Base-by-base conservation (phyloP, 257 asterid genomes). In the Solanum ossicruentum region DNA sequence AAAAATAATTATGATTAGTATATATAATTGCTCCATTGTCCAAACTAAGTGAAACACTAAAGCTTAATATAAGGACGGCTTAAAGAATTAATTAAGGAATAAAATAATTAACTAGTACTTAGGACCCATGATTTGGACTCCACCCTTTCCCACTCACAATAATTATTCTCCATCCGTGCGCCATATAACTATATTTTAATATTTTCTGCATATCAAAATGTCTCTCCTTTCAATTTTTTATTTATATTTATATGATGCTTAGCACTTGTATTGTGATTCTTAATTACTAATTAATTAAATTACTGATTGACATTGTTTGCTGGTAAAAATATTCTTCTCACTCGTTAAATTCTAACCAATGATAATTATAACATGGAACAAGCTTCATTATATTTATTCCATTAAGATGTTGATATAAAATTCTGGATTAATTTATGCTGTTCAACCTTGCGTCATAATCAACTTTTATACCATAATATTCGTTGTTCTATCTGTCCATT, bases 141-240 rank as follows among this genome's bases (percentile, higher is more conserved):
- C 93, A 90, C 90, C 52, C 65, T 77, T 21, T 51, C 63, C n/a
- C 83, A 81, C 73, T 78, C 23, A 70, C 84, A 58, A 85, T 84
- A 84, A 86, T 83, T 82, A 85, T 85, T 43, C 75, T 80, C 88
- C 89, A 56, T 90, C 87, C 94, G 94, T 91, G 94, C 92, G 91
- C 75, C 88, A 81, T 80, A 78, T 84, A 63, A 47, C 8, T 86
- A 84, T 16, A 85, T 13, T 61, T 13, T 54, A 32, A 60, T 60
- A 83, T 81, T 82, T 65, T 85, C 8, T 73, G 88, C 91, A 82
- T 87, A 52, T 52, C 65, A 13, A 49, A 11, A 85, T 88, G 90
- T 89, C 86, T 89, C 86, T 55, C 85, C 86, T 85, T 39, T 70
- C 54, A 41, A 10, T 20, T 41, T 5, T 70, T 16, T 18, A 70